Evolutionary conservation across 345 rosid species (phyloP).

Genomic region (Euphorbia peplus): DNA sequence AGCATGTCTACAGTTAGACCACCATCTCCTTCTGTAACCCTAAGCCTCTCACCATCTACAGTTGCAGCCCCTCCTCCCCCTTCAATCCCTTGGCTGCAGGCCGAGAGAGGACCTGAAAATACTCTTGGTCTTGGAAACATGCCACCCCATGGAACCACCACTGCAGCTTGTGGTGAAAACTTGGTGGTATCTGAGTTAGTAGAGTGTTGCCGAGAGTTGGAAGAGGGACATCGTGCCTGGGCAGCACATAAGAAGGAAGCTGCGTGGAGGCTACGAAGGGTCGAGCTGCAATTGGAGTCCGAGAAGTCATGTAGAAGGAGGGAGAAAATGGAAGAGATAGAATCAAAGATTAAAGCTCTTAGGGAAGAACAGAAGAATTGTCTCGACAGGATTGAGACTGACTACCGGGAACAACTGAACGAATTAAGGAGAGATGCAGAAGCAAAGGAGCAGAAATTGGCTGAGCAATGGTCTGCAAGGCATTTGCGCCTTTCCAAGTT

Average conservation of each 20-base stretch:
- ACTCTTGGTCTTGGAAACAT: conserved; percentile 47
- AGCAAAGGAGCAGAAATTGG: conserved; percentile 80
- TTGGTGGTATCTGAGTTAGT: conserved; percentile 60
- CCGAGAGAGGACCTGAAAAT: conserved; percentile 51
- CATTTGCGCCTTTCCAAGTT: conserved; percentile 70
- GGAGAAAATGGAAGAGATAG: conserved; percentile 90
- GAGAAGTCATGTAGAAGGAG: conserved; percentile 72
- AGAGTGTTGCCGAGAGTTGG: conserved; percentile 89
- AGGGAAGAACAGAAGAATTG: conserved; percentile 75
- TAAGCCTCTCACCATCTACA: conserved; percentile 76
- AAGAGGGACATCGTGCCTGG: conserved; percentile 85
- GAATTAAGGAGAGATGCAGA: conserved; percentile 78
- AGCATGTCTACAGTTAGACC: conserved; percentile 48
- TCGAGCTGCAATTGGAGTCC: conserved; percentile 89
- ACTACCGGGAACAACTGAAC: conserved; percentile 67
- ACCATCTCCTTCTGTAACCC: conserved; percentile 72
- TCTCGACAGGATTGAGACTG: conserved; percentile 76
- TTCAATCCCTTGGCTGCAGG: conserved; percentile 84
- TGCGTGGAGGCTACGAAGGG: conserved; percentile 84
- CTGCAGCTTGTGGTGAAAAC: conserved; percentile 50
- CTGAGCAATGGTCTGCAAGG: conserved; percentile 80
- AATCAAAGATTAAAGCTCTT: conserved; percentile 72
- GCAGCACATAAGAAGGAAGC: conserved; percentile 90
- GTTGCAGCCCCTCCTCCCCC: conserved; percentile 60
- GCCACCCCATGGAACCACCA: conserved; percentile 37